Evolutionary conservation across 2,329 filamentous ascomycete species (phyloP), one percentile per base, ranked within the genome.

Genomic region (Talaromyces sp.): DNA sequence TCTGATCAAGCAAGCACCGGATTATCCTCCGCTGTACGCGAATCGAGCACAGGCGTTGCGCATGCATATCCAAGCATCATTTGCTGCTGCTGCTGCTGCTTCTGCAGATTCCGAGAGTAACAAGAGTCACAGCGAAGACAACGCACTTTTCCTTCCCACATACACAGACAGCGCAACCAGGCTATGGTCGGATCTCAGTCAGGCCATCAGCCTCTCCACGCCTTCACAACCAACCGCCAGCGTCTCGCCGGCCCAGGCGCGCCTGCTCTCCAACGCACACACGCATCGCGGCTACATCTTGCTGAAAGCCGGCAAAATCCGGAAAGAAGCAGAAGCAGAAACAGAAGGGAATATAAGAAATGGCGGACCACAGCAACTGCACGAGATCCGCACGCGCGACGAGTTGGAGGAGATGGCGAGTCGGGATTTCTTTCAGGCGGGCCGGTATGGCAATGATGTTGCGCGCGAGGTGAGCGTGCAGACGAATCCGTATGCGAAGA

Each of bases 401-500:
- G 69, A 75, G 50, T 63, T 85, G 10, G 83, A 86, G 65, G 83
- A 85, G 65, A 74, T 81, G 67, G 83, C 82, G 3, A 84, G 81
- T 64, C 73, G 73, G 32, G 79, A 84, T 63, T 85, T 86, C 68
- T 80, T 78, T 35, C 69, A 78, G 24, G 84, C 81, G 1, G 81
- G 81, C 0, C 66, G 78, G 48, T 85, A 81, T 69, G 84, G 84
- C 0, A 85, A 85, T 69, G 78, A 81, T 60, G 75, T 83, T 26
- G 83, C 82, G 50, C 77, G 80, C 66, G 80, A 83, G 65, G 74
- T 86, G 74, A 81, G 82, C 14, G 83, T 86, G 17, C 76, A 81
- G 70, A 85, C 83, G 54, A 86, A 86, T 73, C 84, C 84, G 31
- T 85, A 86, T 72, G 83, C 83, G 32, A 85, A 85, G 72, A 80